phyloP scores from a whole-genome alignment of 2,329 filamentous ascomycete genomes.

The Alternaria novae-zelandiae region DNA sequence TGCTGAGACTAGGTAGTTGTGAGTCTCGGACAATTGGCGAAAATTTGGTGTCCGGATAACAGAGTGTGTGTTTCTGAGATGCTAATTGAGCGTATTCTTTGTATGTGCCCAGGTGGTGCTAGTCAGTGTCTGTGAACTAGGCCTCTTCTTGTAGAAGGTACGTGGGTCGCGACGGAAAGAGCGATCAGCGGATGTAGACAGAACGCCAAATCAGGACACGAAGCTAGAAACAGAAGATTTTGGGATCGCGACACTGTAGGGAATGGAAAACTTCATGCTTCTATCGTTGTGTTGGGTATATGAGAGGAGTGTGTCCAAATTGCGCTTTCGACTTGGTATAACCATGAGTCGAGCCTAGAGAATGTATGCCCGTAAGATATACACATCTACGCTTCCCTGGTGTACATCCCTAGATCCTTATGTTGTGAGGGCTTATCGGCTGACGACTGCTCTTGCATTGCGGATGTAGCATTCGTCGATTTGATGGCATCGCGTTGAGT shows the following conservation, averaged over 20 bases:
- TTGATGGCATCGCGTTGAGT: not conserved
- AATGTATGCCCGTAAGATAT: not conserved
- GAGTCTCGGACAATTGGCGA: not conserved
- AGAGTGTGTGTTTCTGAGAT: not conserved
- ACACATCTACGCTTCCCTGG: not conserved
- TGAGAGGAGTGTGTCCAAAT: constrained; percentile 38
- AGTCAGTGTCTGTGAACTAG: not conserved
- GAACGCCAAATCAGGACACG: not conserved
- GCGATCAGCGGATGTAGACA: not conserved
- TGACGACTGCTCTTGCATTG: not conserved
- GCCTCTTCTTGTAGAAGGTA: not conserved
- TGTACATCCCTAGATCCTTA: not conserved
- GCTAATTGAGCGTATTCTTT: not conserved
- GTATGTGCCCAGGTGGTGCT: not conserved
- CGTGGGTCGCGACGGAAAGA: not conserved
- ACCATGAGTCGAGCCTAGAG: not conserved
- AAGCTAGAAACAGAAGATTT: not conserved
- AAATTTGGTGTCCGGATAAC: not conserved
- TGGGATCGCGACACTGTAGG: not conserved
- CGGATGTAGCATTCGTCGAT: not conserved
- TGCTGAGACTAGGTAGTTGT: not conserved
- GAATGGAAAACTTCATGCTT: not conserved
- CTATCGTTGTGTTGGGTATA: constrained; percentile 33
- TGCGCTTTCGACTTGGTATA: not conserved
- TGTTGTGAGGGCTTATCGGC: not conserved